Base-by-base conservation (phyloP, 2,329 filamentous ascomycete species). In the Epichloe gansuensis region DNA sequence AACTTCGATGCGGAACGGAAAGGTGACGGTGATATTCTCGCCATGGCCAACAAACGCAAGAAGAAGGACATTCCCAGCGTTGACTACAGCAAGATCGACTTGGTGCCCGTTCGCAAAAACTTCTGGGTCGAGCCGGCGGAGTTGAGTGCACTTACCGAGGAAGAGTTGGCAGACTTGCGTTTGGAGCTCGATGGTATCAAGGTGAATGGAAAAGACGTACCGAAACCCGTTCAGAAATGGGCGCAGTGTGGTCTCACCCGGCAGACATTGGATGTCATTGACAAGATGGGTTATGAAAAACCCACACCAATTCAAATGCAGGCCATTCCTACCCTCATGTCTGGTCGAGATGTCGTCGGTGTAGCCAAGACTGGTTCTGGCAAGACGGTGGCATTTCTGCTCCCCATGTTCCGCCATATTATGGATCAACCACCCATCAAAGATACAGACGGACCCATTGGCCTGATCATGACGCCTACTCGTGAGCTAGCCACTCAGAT, bases 371-470 rank as follows among this genome's bases (percentile, higher is more conserved):
- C 93, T 28, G 93, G 93, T 5, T 97, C 93, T 28, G 93, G 93
- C 66, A 98, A 98, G 73, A 98, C 93, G 0, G 83, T 97, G 61
- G 93, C 93, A 5, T 98, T 97, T 65, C 72, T 95, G 34, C 78
- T 98, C 45, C 93, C 93, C 39, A 96, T 97, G 89, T 96, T 98
- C 67, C 83, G 93, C 52, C 93, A 98, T 66, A 95, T 97, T 71
- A 93, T 91, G 68, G 93, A 97, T 63, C 93, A 98, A 65, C 77
- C 82, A 48, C 83, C 86, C 0, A 73, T 96, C 17, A 87, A 86
- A 61, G 82, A 86, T 44, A 83, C 85, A 56, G 93, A 98, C 65
- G 93, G 93, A 0, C 89, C 93, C 0, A 81, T 98, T 50, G 84
- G 85, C 11, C 70, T 98, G 50, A 87, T 98, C 57, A 86, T 98